Percentiles rank a stretch among this genome's conserved stretches.
phyloP scores from a whole-genome alignment of 2,329 filamentous ascomycete species.

The Corynespora cassiicola region DNA sequence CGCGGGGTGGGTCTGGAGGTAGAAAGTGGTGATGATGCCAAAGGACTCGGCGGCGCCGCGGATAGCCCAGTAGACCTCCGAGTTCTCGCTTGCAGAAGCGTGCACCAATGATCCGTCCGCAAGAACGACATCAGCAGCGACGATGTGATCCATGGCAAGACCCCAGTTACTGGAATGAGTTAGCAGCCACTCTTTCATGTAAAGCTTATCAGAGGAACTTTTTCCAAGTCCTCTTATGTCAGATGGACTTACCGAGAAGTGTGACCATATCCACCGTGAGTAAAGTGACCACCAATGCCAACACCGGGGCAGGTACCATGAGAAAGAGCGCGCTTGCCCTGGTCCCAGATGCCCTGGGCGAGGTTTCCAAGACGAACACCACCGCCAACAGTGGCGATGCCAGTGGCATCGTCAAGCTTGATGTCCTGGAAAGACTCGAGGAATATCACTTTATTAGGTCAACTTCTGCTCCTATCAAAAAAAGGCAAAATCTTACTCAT shows the following conservation, averaged over 20 bases:
- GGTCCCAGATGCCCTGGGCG: constrained; percentile 40
- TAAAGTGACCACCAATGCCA: constrained; percentile 45
- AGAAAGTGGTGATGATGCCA: constrained; percentile 47
- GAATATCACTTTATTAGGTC: constrained; percentile 46
- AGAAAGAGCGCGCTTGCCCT: constrained; percentile 50
- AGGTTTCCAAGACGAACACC: constrained; percentile 57
- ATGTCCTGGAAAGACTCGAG: constrained; percentile 55
- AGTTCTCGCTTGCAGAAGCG: constrained; percentile 36
- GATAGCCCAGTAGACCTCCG: constrained; percentile 52
- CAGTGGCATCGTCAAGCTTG: constrained; percentile 47
- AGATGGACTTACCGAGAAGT: no score
- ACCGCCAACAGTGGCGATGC: constrained; percentile 54
- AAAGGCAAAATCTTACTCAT: constrained; percentile 40
- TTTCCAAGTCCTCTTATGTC: no score
- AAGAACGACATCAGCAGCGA: constrained; percentile 45
- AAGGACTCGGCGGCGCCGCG: constrained; percentile 50
- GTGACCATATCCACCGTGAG: constrained; percentile 44
- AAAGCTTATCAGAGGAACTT: no score
- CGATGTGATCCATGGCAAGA: constrained; percentile 43
- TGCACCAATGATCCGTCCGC: constrained; percentile 47
- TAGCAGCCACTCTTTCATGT: no score
- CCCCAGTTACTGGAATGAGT: constrained; percentile 45
- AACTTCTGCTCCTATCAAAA: background rate
- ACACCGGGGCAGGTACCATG: constrained; percentile 61
- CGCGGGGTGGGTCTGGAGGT: constrained; percentile 40